These are phyloP conservation scores for Ophiostoma himal-ulmi DNA, from an alignment of 2,329 filamentous ascomycete species.

Conservation along the genomic window DNA sequence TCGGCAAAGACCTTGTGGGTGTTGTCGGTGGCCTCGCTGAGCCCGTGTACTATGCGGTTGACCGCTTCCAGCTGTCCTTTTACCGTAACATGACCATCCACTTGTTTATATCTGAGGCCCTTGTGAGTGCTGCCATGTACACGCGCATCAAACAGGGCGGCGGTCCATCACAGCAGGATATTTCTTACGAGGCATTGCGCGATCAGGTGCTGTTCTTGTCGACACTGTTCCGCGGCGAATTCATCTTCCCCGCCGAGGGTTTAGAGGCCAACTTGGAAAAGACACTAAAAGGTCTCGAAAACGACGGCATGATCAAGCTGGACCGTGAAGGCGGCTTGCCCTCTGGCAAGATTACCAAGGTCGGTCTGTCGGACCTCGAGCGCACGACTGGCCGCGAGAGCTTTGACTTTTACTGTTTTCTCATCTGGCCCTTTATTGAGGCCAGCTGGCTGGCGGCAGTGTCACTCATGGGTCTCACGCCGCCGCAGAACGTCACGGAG, in stretches of 20 bases:
- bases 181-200: slow-evolving; percentile 65
- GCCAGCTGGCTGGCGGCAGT: slow-evolving; percentile 88
- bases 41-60: slow-evolving; percentile 89
- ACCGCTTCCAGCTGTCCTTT: slow-evolving; percentile 94
- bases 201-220: slow-evolving; percentile 85
- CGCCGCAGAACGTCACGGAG: slow-evolving; percentile 54
- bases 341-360: slow-evolving; percentile 43
- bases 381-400: slow-evolving; percentile 79
- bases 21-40: slow-evolving; percentile 73
- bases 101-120: slow-evolving; percentile 86
- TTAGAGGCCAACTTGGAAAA: slow-evolving; percentile 72
- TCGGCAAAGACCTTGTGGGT: slow-evolving; percentile 84
- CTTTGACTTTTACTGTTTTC: slow-evolving; percentile 97
- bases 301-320: slow-evolving; percentile 69
- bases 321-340: slow-evolving; percentile 47
- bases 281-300: slow-evolving; percentile 70
- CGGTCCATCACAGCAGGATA: slow-evolving; percentile 73
- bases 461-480: slow-evolving; percentile 77
- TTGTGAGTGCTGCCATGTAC: slow-evolving; percentile 88
- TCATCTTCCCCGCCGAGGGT: slow-evolving; percentile 90
- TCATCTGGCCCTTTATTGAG: slow-evolving; percentile 98
- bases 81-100: slow-evolving; percentile 99
- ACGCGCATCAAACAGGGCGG: slow-evolving; percentile 85
- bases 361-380: slow-evolving; percentile 73
- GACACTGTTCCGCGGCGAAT: slow-evolving; percentile 89